Evolutionary conservation across 257 asterid genomes (phyloP).

Genomic region (Gynochthodes officinalis): DNA sequence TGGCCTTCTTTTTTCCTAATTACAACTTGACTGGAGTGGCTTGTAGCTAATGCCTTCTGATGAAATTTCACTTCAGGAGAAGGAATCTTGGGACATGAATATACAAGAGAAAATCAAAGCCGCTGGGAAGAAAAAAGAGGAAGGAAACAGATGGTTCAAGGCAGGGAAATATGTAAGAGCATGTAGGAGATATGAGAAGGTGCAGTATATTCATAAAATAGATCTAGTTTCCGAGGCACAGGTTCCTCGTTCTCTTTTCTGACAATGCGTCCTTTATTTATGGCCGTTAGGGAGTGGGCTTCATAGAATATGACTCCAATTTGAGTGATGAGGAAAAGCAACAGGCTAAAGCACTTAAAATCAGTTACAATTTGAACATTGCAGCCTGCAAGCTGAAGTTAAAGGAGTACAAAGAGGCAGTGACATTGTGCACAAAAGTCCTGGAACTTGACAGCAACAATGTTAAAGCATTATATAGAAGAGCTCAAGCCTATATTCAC

Average conservation of each 20-base stretch:
- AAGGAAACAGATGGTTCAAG: conserved; percentile 50
- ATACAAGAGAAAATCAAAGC: conserved; percentile 48
- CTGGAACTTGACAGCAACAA: conserved; percentile 42
- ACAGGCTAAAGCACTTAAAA: conserved; percentile 36
- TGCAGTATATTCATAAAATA: not conserved
- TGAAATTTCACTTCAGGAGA: conserved; percentile 36
- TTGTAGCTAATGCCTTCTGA: not conserved
- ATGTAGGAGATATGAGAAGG: conserved; percentile 54
- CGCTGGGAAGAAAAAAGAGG: conserved; percentile 55
- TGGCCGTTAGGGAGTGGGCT: conserved; percentile 39
- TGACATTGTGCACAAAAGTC: conserved; percentile 45
- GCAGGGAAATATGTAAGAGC: conserved; percentile 56
- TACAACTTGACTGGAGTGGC: not conserved
- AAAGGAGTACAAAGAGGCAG: conserved; percentile 53
- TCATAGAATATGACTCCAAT: conserved; percentile 42
- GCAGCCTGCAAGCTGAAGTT: conserved; percentile 68
- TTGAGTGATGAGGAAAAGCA: conserved; percentile 56
- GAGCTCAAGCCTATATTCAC: conserved; percentile 59
- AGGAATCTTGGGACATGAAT: conserved; percentile 64
- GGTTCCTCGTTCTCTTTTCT: not conserved
- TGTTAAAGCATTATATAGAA: conserved; percentile 60
- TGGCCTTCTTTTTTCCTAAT: not conserved
- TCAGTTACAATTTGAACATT: conserved; percentile 44
- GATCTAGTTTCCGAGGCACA: not conserved
- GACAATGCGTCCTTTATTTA: conserved; percentile 4